Evolutionary conservation across 1,139 yeast species (phyloP).

Genomic region (Pichia sp.): DNA sequence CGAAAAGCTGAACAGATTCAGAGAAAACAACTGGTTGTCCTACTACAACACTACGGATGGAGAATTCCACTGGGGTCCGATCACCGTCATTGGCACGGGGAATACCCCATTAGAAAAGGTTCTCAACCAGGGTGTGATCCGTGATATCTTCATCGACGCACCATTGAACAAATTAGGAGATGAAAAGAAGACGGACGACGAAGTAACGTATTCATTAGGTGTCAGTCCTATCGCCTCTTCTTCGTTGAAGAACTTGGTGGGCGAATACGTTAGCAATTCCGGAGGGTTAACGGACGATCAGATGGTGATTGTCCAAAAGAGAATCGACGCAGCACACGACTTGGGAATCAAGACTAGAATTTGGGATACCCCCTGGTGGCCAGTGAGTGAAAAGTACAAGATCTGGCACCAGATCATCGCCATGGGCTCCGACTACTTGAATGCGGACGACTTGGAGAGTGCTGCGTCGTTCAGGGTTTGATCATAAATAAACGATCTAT

Average conservation of each 20-base stretch:
- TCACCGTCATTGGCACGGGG: slow-evolving; percentile 47
- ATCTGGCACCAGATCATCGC: slow-evolving; percentile 42
- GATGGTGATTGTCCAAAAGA: neutral
- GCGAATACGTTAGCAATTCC: neutral
- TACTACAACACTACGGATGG: slow-evolving; percentile 30
- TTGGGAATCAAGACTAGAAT: slow-evolving; percentile 41
- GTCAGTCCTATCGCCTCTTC: slow-evolving; percentile 29
- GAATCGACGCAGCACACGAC: slow-evolving; percentile 36
- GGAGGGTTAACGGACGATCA: slow-evolving; percentile 26
- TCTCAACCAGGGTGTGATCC: slow-evolving; percentile 20
- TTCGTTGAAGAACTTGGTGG: slow-evolving; percentile 17
- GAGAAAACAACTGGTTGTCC: slow-evolving; percentile 38
- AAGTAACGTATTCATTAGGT: slow-evolving; percentile 15
- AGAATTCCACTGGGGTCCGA: slow-evolving; percentile 37
- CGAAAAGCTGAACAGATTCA: slow-evolving; percentile 35
- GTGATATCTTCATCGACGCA: slow-evolving; percentile 39
- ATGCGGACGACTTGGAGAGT: slow-evolving; percentile 41
- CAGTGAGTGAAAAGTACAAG: slow-evolving; percentile 34
- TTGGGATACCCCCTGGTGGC: slow-evolving; percentile 56
- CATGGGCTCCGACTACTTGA: slow-evolving; percentile 41
- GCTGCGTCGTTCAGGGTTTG: slow-evolving; percentile 1
- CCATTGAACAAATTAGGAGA: slow-evolving; percentile 26
- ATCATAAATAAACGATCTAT: neutral
- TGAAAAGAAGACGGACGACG: slow-evolving; percentile 15
- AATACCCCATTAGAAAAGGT: slow-evolving; percentile 36